A percentile compares a stretch with the other conserved stretches of the same genome.
Evolutionary conservation across 2,329 filamentous ascomycete species (phyloP).

Genomic region (Bipolaris cookei): DNA sequence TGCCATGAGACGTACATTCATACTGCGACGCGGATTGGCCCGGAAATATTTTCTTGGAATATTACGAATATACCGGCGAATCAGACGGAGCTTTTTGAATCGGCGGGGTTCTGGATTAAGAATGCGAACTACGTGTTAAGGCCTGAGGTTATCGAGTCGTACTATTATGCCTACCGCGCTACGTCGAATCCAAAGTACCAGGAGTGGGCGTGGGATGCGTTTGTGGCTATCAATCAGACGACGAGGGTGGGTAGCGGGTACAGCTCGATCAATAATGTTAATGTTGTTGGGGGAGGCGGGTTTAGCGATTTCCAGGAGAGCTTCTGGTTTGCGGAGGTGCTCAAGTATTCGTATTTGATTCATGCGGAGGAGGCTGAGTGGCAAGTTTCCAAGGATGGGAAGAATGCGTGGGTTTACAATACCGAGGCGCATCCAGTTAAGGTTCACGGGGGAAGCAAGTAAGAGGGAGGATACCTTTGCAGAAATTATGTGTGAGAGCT

Average conservation of each 20-base stretch:
- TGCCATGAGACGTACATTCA: constrained; percentile 76
- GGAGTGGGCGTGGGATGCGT: constrained; percentile 84
- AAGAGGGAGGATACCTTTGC: neutral
- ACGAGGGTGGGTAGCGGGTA: constrained; percentile 71
- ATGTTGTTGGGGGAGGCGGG: constrained; percentile 64
- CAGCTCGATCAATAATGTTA: constrained; percentile 70
- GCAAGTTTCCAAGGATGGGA: constrained; percentile 59
- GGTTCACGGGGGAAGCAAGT: constrained; percentile 37
- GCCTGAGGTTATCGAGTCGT: constrained; percentile 81
- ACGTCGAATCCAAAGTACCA: constrained; percentile 79
- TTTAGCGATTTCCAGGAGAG: constrained; percentile 79
- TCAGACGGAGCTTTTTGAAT: constrained; percentile 65
- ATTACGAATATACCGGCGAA: constrained; percentile 36
- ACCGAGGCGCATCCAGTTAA: constrained; percentile 69
- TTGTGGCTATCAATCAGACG: constrained; percentile 69
- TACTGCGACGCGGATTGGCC: constrained; percentile 76
- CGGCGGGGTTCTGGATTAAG: constrained; percentile 74
- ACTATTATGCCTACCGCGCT: constrained; percentile 85
- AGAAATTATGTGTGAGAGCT: neutral
- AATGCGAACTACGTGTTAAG: constrained; percentile 69
- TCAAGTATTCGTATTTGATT: constrained; percentile 84
- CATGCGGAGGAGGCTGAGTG: constrained; percentile 65
- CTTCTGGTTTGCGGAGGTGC: constrained; percentile 85
- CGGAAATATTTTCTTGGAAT: constrained; percentile 63
- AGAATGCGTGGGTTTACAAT: constrained; percentile 67